A percentile compares a stretch with the other conserved stretches of the same genome.
These are phyloP conservation scores for Geotrichum aggregatum DNA, from an alignment of 1,139 yeast species.

Conservation along the genomic window DNA sequence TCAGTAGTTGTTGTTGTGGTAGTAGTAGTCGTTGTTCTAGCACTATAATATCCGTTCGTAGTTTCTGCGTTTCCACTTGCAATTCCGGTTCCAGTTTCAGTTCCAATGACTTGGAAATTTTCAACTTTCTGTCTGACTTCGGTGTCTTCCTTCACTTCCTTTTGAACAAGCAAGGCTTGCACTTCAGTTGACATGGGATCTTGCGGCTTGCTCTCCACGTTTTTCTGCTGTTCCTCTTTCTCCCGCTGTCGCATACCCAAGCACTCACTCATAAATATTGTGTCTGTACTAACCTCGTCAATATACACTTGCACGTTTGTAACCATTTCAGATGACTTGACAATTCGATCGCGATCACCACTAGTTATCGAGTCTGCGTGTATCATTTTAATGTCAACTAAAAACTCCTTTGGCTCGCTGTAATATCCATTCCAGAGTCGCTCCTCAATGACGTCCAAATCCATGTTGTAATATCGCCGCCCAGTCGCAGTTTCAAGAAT, in stretches of 20 bases:
- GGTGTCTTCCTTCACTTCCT: not conserved
- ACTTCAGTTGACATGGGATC: too few species aligned
- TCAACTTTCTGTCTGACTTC: not conserved
- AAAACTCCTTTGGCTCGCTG: constrained; percentile 85
- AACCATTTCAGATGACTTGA: constrained; percentile 92
- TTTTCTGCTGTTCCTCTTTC: constrained; percentile 22
- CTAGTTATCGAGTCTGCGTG: constrained; percentile 68
- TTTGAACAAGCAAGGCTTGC: not conserved
- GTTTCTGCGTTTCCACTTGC: too few species aligned
- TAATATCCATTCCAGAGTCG: constrained; percentile 95
- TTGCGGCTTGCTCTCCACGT: not conserved
- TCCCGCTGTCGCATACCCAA: constrained; percentile 71
- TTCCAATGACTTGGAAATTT: too few species aligned
- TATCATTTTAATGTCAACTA: constrained; percentile 79
- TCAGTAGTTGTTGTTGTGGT: too few species aligned
- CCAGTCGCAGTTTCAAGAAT: constrained; percentile 76
- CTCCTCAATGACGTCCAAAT: constrained; percentile 88
- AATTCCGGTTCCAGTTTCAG: too few species aligned
- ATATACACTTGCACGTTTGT: constrained; percentile 95
- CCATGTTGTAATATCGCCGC: constrained; percentile 75
- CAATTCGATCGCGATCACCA: constrained; percentile 81
- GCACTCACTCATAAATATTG: constrained; percentile 73
- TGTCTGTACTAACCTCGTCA: constrained; percentile 68
- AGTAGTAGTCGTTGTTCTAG: too few species aligned
- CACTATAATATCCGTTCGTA: too few species aligned